Evolutionary conservation across 2,329 filamentous ascomycete genomes (phyloP), one percentile per base, ranked within the genome.

Genomic region (Fusarium floridanum): DNA sequence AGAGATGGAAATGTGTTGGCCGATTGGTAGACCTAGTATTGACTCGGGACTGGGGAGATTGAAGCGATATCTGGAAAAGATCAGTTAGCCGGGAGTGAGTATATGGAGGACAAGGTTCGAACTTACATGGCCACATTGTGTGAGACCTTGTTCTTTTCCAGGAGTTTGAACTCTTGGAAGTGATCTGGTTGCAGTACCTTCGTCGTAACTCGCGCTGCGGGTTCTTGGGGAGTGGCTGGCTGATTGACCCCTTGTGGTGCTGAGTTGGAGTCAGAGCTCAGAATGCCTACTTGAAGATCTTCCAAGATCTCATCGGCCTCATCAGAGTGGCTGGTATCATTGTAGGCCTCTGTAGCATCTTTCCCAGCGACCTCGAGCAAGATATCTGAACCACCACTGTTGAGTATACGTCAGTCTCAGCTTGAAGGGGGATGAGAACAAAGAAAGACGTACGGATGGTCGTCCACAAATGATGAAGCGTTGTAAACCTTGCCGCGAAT

Each of bases 1-100:
- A 76, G 93, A 94, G 81, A 98, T 94, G 70, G 95, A 98, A 85
- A 98, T 98, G 88, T 98, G 96, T 87, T 98, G 96, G 81, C 96
- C 96, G 85, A 98, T 98, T 75, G 96, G 95, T 39, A 98, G 93
- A 80, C 96, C 96, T 79, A 98, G 93, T 82, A 98, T 94, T 76
- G 93, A 90, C 78, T 87, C 92, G 22, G 92, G 86, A 55, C 88
- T 88, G 61, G 95, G 95, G 34, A 98, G 93, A 70, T 89, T 88
- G 87, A 98, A 98, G 80, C 95, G 95, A 88, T 98, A 98, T 86
- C 92, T 94, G 69, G 16, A 20, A 55, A 29, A 14, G 24, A 48
- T 22, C 3, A 1, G 14, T 69, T 14, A 56, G 56, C 20, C 6
- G 34, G 14, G 16, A 32, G 3, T 12, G 17, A 37, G 29, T 83